These are phyloP conservation scores for Sporisorium scitamineum DNA, from an alignment of 1,284 basidiomycete species.

Conservation along the genomic window DNA sequence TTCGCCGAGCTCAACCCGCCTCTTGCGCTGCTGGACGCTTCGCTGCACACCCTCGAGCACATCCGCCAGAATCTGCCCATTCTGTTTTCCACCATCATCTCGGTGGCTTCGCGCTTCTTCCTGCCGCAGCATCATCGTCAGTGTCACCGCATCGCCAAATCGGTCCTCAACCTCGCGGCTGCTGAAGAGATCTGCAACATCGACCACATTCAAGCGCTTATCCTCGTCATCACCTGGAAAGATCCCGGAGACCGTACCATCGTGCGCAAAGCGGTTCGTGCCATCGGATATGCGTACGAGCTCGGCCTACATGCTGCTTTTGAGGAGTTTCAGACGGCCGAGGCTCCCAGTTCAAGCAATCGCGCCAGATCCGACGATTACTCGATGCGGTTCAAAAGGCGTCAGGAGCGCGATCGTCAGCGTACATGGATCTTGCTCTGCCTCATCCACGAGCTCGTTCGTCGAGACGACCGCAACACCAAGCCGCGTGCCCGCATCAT, in stretches of 20 bases:
- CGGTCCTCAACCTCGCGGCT: slow-evolving; percentile 78
- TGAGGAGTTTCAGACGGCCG: slow-evolving; percentile 10
- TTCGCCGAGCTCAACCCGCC: slow-evolving; percentile 55
- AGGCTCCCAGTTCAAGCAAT: neutral
- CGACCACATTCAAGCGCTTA: slow-evolving; percentile 84
- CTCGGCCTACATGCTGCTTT: slow-evolving; percentile 60
- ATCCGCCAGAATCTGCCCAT: slow-evolving; percentile 81
- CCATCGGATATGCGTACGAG: slow-evolving; percentile 69
- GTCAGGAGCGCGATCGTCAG: slow-evolving; percentile 47
- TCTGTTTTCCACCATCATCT: slow-evolving; percentile 82
- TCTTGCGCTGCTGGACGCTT: slow-evolving; percentile 68
- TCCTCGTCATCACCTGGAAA: slow-evolving; percentile 86
- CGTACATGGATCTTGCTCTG: slow-evolving; percentile 53
- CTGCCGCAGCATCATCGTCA: slow-evolving; percentile 77
- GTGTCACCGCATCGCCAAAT: slow-evolving; percentile 78
- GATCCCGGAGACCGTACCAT: slow-evolving; percentile 70
- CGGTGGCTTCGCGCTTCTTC: slow-evolving; percentile 87
- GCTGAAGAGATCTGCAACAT: slow-evolving; percentile 80
- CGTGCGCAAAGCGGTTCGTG: slow-evolving; percentile 66
- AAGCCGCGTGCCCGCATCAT: slow-evolving; percentile 35
- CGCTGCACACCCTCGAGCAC: slow-evolving; percentile 72
- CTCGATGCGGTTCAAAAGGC: slow-evolving; percentile 6
- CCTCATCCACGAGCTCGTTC: slow-evolving; percentile 40
- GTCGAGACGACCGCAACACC: slow-evolving; percentile 29
- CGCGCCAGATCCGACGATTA: slow-evolving; percentile 26